Evolutionary conservation across 2,329 filamentous ascomycete species (phyloP).

Genomic region (Sporothrix brasiliensis): DNA sequence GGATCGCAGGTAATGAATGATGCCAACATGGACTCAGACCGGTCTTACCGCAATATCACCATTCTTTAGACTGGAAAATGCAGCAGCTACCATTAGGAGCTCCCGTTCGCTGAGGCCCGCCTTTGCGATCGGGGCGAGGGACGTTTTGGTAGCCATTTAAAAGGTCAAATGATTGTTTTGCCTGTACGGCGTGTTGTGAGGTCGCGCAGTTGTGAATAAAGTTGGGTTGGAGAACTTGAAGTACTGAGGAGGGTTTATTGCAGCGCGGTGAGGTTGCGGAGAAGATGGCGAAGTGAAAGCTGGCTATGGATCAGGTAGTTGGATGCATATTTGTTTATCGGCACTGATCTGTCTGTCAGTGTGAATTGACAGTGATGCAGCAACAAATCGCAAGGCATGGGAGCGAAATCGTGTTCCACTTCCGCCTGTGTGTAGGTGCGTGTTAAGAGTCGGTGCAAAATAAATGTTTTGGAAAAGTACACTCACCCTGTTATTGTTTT

Average conservation of each 20-base stretch:
- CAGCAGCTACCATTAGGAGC: slow-evolving; percentile 31
- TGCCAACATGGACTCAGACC: background rate
- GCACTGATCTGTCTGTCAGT: too few species aligned
- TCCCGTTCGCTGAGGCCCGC: slow-evolving; percentile 33
- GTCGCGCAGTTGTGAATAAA: background rate
- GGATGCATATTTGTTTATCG: too few species aligned
- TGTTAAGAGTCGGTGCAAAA: background rate
- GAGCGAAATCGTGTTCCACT: too few species aligned
- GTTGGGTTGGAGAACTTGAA: background rate
- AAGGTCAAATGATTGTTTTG: background rate
- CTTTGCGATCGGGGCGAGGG: background rate
- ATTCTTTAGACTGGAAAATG: slow-evolving; percentile 27
- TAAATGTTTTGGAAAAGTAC: too few species aligned
- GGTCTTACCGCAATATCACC: slow-evolving; percentile 25
- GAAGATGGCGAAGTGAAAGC: too few species aligned
- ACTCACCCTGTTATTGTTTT: background rate
- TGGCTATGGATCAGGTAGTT: too few species aligned
- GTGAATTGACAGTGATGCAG: too few species aligned
- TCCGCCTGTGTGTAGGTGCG: background rate
- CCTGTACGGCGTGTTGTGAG: background rate
- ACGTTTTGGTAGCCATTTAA: background rate
- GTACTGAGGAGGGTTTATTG: background rate
- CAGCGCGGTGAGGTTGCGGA: too few species aligned
- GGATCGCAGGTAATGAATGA: background rate
- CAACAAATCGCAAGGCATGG: too few species aligned